Conservation (phyloP, 768 basidiomycete genomes). For the Lentinula detonsa region DNA sequence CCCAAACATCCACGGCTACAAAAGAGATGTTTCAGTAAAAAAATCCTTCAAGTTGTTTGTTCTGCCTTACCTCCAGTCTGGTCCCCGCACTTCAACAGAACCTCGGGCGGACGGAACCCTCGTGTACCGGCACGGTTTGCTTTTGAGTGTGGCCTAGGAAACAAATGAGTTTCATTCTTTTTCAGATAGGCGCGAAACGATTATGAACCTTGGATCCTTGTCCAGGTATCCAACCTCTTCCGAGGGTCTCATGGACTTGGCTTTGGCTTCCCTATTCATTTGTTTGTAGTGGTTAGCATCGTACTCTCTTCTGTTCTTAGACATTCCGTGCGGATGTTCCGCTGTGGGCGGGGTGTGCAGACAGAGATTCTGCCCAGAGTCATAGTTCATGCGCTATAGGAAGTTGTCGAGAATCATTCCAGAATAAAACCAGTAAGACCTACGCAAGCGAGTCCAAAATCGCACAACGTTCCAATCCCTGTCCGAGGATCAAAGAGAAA, state of each 20-base stretch:
- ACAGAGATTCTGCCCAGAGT: constrained; percentile 49
- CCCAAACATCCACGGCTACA: constrained; percentile 95
- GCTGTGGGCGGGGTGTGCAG: constrained; percentile 67
- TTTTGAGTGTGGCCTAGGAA: constrained; percentile 67
- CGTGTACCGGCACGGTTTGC: constrained; percentile 96
- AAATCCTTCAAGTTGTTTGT: not conserved
- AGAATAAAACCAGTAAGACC: constrained; percentile 19
- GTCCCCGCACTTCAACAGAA: constrained; percentile 88
- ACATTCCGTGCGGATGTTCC: constrained; percentile 64
- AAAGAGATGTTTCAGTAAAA: not conserved
- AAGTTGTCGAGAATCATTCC: not conserved
- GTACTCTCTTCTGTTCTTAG: constrained; percentile 35
- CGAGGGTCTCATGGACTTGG: constrained; percentile 43
- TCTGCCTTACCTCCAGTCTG: constrained; percentile 79
- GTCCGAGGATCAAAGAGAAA: constrained; percentile 88
- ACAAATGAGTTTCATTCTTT: not conserved
- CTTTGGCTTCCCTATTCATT: constrained; percentile 55
- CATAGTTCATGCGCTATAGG: constrained; percentile 47
- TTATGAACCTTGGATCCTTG: constrained; percentile 61
- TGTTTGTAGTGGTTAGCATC: constrained; percentile 45
- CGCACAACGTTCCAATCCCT: constrained; percentile 81
- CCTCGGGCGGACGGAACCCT: constrained; percentile 96
- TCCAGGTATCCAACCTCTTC: constrained; percentile 77
- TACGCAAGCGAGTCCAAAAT: constrained; percentile 95
- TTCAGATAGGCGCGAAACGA: not conserved